Evolutionary conservation across 169 alveolate species (phyloP).

Genomic region (Cryptosporidium muris): DNA sequence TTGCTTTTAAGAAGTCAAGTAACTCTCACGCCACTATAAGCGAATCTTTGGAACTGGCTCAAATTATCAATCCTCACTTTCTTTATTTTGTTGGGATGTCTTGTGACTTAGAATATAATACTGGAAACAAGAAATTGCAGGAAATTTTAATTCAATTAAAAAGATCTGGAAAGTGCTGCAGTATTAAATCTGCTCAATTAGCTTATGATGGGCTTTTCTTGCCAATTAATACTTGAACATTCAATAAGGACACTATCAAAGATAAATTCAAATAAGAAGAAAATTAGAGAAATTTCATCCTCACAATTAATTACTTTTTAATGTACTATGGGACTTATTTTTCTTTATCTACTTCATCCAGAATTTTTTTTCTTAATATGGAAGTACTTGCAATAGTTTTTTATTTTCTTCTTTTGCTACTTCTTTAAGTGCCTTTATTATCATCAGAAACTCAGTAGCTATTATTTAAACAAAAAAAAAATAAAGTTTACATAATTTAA

Average conservation of each 20-base stretch:
- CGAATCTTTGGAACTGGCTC: constrained; percentile 20
- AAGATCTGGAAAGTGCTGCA: constrained; percentile 28
- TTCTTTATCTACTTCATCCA: neutral
- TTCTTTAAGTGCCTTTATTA: constrained; percentile 57
- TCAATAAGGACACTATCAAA: neutral
- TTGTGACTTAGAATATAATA: constrained; percentile 36
- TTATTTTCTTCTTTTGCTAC: constrained; percentile 57
- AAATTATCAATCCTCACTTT: constrained; percentile 46
- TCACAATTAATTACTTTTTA: too few relatives aligned
- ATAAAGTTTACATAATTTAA: neutral
- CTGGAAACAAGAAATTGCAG: constrained; percentile 8
- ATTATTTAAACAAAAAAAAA: neutral
- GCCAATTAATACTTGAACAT: constrained; percentile 18
- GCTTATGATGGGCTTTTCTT: constrained; percentile 70
- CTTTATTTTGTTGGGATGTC: constrained; percentile 65
- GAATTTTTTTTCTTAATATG: constrained; percentile 26
- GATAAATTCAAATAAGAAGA: neutral
- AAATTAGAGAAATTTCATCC: too few relatives aligned
- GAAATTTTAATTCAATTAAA: constrained; percentile 44
- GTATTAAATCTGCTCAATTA: constrained; percentile 18
- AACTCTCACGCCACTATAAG: constrained; percentile 55
- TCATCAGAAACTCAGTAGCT: constrained; percentile 59
- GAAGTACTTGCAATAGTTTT: constrained; percentile 48
- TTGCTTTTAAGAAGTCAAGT: constrained; percentile 27
- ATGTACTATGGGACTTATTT: too few relatives aligned